Conservation (phyloP, 768 basidiomycete species). For the Naganishia antarctica region DNA sequence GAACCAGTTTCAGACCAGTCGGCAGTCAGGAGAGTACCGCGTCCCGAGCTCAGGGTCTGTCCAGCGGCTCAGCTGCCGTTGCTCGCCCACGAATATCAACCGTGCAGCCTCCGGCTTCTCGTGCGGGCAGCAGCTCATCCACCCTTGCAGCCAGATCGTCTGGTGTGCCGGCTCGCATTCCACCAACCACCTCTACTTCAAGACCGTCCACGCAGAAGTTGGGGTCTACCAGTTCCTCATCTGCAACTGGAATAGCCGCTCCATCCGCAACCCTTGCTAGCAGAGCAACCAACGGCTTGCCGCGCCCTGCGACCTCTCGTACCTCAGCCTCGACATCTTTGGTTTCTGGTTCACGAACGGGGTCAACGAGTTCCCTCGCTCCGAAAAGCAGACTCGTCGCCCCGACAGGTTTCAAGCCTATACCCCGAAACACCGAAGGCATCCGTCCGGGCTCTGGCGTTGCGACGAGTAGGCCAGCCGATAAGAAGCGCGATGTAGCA, state of each 20-base stretch:
- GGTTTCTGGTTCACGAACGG: neutral
- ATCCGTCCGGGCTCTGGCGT: neutral
- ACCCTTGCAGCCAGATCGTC: conserved; percentile 4
- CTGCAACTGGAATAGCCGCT: neutral
- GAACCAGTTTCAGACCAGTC: conserved; percentile 2
- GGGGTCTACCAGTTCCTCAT: neutral
- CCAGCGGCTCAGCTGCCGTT: neutral
- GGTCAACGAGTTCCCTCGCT: neutral
- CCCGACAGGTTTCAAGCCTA: neutral
- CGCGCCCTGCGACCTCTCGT: neutral
- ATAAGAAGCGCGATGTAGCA: no score
- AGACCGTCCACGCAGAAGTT: neutral
- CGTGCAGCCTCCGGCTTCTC: neutral
- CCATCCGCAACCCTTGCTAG: neutral
- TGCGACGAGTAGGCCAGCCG: neutral
- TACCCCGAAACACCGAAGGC: neutral
- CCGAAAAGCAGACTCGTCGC: neutral
- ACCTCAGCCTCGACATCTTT: neutral
- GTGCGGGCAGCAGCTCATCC: neutral
- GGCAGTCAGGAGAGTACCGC: neutral
- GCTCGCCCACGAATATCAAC: neutral
- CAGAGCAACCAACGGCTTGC: conserved; percentile 1
- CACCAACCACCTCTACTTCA: neutral
- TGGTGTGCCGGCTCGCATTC: neutral
- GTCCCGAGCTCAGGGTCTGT: neutral